phyloP scores from a whole-genome alignment of 1,284 basidiomycete genomes.

The Cutaneotrichosporon cavernicola region DNA sequence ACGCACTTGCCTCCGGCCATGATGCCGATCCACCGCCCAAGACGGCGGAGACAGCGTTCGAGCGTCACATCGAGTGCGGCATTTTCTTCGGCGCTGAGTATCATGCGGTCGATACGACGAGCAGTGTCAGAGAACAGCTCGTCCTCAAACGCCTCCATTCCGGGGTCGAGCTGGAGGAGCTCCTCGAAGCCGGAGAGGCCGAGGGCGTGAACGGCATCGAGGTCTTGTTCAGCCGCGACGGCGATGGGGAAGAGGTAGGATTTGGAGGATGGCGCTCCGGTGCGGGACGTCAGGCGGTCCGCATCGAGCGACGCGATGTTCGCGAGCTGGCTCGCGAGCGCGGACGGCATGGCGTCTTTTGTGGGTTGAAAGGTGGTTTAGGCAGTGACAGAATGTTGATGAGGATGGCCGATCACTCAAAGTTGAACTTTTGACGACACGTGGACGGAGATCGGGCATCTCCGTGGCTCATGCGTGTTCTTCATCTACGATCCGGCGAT shows the following conservation, averaged over 20 bases:
- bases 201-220: conserved; percentile 81
- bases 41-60: conserved; percentile 62
- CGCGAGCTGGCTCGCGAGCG: conserved; percentile 79
- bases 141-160: conserved; percentile 59
- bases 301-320: conserved; percentile 78
- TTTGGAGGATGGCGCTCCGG: conserved; percentile 58
- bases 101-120: conserved; percentile 75
- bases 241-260: conserved; percentile 82
- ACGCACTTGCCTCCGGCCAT: conserved; percentile 80
- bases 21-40: conserved; percentile 80
- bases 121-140: conserved; percentile 79
- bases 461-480: conserved; percentile 6
- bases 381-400: background rate
- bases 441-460: conserved; percentile 19
- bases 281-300: conserved; percentile 64
- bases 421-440: conserved; percentile 22
- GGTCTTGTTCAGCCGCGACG: conserved; percentile 77
- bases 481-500: background rate
- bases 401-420: background rate
- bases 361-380: conserved; percentile 6
- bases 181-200: conserved; percentile 73
- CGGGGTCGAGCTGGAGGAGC: conserved; percentile 64
- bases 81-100: conserved; percentile 67
- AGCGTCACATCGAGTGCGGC: conserved; percentile 58
- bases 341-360: conserved; percentile 56